Evolutionary conservation across 306 rosid genomes (phyloP), one percentile per base, ranked within the genome.

Genomic region (Casuarina glauca): DNA sequence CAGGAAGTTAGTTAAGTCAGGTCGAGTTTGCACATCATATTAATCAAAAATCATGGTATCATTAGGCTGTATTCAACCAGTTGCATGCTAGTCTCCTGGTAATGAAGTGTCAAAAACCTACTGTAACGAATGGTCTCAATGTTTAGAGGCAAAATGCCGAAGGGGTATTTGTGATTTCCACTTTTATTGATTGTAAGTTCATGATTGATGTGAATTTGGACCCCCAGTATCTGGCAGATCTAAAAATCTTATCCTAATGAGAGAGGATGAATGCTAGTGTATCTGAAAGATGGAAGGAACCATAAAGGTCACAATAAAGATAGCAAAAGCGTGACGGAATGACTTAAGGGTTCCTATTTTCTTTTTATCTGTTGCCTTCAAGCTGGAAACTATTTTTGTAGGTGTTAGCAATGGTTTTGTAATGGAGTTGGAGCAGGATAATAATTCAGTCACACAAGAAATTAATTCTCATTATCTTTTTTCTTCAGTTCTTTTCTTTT

Each of bases 271-370:
- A 45, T 46, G 50, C 51, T 64, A 50, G 20, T 50, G 64, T 12
- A 53, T 50, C 53, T 39, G 57, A 76, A 63, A 49, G 35, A 26
- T 49, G 58, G 73, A 42, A 64, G 57, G 64, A 26, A 76, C 32
- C 20, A 38, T 43, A 39, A 50, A 19, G 62, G 41, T 2, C 44
- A 49, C 26, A 43, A 58, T 70, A 49, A 48, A 36, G n/a, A 63
- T 36, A 63, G 69, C 5, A n/a, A 10, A 2, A 63, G 16, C 16
- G n/a, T 10, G 6, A 36, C 69, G 4, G 3, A 3, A 17, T 32
- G 69, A 63, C 38, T 45, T 69, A 10, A n/a, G 10, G 38, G 9
- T 35, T 10, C 43, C 35, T 17, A 19, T 39, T 32, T 63, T 36
- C 9, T 26, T 63, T 12, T 71, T 50, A 19, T 35, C 8, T 70